Base-by-base conservation (phyloP, 257 asterid genomes). In the Asclepias syriaca region DNA sequence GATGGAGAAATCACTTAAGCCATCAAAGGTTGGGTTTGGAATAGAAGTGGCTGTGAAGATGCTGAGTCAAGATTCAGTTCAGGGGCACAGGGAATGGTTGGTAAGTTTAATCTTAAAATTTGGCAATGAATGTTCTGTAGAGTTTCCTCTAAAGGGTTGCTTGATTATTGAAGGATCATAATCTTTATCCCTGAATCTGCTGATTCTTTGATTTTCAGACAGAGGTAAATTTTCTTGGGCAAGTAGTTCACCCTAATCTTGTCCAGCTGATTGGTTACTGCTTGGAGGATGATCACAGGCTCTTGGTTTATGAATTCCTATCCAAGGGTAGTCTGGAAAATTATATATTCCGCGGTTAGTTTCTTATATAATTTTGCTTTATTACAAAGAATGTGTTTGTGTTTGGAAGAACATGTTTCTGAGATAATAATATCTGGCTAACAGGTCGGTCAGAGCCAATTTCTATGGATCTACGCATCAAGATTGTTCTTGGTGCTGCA, bases 81-180 rank as follows among this genome's bases (percentile, higher is more conserved):
- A 93, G 71, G 98, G 98, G 4, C 98, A 93, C 89, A 89, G 79
- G 73, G 98, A 93, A 77, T 92, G 98, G 97, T 59, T 92, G 97
- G 97, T 92, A 73, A 58, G 91, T 80, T 80, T 6, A 22, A 40
- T 37, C 71, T 71, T 18, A 2, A 54, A 40, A 1, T 53, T 58
- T 72, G 14, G 65, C 56, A 8, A 51, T n/a, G n/a, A n/a, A 15
- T 48, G 19, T 13, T 50, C 55, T 50, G 55, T 13, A 50, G 58
- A 56, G 75, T 59, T 27, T 34, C 69, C 19, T 1, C 53, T 18
- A 43, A 43, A 32, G 50, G 18, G 12, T 32, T 61, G 9, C 34
- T 0, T 34, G 37, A 34, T 15, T 9, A 27, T 45, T 22, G 8
- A 58, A 40, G 46, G 53, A 32, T 32, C 29, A 21, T 51, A 50